These are phyloP conservation scores for Torulaspora microellipsoides DNA, from an alignment of 805 yeast species.

Conservation along the genomic window DNA sequence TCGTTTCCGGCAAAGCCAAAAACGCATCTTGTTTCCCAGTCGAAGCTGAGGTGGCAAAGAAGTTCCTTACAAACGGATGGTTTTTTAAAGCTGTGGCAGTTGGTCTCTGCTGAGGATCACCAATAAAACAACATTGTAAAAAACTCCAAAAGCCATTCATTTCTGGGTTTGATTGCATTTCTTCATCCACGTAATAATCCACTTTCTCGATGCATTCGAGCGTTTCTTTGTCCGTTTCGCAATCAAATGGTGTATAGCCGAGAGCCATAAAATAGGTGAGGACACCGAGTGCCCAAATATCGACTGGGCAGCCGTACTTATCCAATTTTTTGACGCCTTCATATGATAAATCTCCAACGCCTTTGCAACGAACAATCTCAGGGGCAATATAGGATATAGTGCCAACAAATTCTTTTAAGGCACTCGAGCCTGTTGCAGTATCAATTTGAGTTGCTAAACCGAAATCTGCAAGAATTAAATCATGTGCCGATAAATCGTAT, in stretches of 20 bases:
- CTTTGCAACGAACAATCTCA: constrained; percentile 47
- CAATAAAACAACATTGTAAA: constrained; percentile 47
- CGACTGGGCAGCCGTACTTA: constrained; percentile 56
- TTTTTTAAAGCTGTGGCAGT: constrained; percentile 41
- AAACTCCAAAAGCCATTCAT: constrained; percentile 51
- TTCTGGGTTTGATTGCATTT: constrained; percentile 47
- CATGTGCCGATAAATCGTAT: constrained; percentile 32
- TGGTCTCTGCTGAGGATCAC: constrained; percentile 44
- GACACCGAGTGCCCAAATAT: constrained; percentile 76
- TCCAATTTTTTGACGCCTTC: constrained; percentile 14
- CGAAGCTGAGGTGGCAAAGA: constrained; percentile 15
- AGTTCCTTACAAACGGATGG: constrained; percentile 41
- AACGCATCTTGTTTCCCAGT: constrained; percentile 1
- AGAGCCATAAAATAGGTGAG: constrained; percentile 63
- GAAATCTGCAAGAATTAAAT: constrained; percentile 40
- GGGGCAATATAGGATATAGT: constrained; percentile 77
- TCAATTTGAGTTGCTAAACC: constrained; percentile 55
- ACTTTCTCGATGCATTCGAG: constrained; percentile 53
- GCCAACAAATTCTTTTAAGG: constrained; percentile 50
- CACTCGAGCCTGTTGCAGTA: constrained; percentile 33
- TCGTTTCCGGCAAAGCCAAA: constrained; percentile 3
- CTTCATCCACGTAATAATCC: constrained; percentile 62
- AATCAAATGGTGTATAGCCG: constrained; percentile 75
- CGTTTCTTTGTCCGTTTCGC: constrained; percentile 66
- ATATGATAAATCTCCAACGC: constrained; percentile 22